Percentiles rank a stretch among this genome's conserved stretches.
Evolutionary conservation across 2,329 filamentous ascomycete genomes (phyloP).

Genomic region (Rutstroemia sp.): DNA sequence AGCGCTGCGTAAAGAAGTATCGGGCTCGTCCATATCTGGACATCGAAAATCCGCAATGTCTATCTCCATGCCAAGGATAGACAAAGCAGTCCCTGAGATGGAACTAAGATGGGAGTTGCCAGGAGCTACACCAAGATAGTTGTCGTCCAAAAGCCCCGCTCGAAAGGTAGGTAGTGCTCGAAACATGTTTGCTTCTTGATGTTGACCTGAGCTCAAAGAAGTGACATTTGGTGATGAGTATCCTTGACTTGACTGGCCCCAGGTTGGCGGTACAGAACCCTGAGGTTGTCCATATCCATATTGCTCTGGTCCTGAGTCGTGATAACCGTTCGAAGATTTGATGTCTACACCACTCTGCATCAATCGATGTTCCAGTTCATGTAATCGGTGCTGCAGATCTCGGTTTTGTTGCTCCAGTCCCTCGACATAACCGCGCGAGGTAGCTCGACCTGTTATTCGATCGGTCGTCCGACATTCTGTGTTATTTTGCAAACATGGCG

Average conservation of each 20-base stretch:
- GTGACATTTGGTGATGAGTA: constrained; percentile 7
- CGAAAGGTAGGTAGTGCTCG: constrained; percentile 21
- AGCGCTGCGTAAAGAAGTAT: constrained; percentile 33
- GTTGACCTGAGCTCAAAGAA: not conserved
- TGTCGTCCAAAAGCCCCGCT: constrained; percentile 42
- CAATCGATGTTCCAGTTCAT: constrained; percentile 61
- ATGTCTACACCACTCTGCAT: constrained; percentile 53
- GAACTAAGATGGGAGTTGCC: constrained; percentile 61
- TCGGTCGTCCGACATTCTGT: constrained; percentile 78
- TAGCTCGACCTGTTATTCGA: constrained; percentile 74
- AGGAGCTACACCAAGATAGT: constrained; percentile 54
- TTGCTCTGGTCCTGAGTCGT: constrained; percentile 10
- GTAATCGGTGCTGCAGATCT: constrained; percentile 59
- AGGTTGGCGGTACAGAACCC: constrained; percentile 10
- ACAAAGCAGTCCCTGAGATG: constrained; percentile 68
- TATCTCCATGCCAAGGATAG: constrained; percentile 71
- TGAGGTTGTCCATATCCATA: constrained; percentile 6
- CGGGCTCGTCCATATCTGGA: constrained; percentile 56
- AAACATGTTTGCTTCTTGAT: constrained; percentile 22
- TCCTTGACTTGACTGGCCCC: constrained; percentile 12
- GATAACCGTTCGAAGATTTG: constrained; percentile 26
- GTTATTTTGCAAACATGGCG: constrained; percentile 69
- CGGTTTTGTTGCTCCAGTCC: constrained; percentile 65
- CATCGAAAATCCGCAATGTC: constrained; percentile 68
- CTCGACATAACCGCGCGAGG: constrained; percentile 70